phyloP scores from a whole-genome alignment of 139 green algal species.

The Chlorella vulgaris region DNA sequence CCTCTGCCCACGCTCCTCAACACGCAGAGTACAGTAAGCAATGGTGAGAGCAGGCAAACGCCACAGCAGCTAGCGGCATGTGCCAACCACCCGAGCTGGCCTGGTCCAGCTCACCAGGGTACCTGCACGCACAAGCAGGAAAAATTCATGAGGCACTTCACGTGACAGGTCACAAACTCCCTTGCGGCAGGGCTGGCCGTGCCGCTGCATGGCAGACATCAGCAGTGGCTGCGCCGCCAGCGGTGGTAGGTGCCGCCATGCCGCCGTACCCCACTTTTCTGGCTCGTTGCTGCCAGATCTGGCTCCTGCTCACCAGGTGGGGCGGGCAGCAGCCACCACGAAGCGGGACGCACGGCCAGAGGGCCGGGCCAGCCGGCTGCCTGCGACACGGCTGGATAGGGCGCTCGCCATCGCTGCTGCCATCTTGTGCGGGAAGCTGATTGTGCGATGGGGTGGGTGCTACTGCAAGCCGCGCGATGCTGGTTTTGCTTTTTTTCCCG shows the following conservation, averaged over 20 bases:
- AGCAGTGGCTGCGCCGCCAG: too few relatives aligned
- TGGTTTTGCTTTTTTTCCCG: too few relatives aligned
- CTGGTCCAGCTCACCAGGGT: conserved; percentile 17
- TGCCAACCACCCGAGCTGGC: neutral
- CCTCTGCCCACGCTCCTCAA: too few relatives aligned
- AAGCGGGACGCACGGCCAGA: neutral
- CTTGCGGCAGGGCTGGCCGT: neutral
- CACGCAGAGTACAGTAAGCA: too few relatives aligned
- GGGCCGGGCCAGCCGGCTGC: neutral
- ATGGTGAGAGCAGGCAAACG: too few relatives aligned
- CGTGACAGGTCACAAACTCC: neutral
- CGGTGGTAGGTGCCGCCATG: neutral
- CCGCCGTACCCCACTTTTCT: neutral
- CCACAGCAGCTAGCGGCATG: too few relatives aligned
- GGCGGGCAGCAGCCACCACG: conserved; percentile 12
- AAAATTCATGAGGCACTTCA: neutral
- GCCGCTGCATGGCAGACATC: too few relatives aligned
- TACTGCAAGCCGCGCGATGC: too few relatives aligned
- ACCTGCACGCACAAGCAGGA: conserved; percentile 7
- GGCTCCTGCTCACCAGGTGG: conserved; percentile 12
- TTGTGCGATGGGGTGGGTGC: too few relatives aligned
- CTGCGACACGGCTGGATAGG: conserved; percentile 20
- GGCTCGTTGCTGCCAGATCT: neutral
- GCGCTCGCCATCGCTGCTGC: neutral
- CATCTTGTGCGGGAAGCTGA: neutral